These are phyloP conservation scores for Puya raimondii DNA, from an alignment of 176 grass and related monocot genomes.

Conservation along the genomic window DNA sequence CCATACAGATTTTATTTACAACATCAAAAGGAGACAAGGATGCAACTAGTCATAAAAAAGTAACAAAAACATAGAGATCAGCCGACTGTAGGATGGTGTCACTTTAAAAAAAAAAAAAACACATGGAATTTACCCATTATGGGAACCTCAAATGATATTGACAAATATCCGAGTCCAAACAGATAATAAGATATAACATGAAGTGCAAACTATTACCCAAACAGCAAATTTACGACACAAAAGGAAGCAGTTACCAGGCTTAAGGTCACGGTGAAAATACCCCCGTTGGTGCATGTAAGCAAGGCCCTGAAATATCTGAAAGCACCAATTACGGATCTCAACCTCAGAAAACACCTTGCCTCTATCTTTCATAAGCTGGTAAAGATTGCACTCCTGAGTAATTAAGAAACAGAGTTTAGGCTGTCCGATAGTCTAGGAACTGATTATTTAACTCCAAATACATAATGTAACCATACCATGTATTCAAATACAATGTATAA, in stretches of 20 bases:
- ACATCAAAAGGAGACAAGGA: too few relatives aligned
- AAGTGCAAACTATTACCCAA: neutral
- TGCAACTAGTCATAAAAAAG: too few relatives aligned
- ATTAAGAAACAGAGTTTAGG: neutral
- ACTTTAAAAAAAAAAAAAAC: too few relatives aligned
- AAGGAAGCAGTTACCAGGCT: conserved; percentile 48
- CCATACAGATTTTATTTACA: too few relatives aligned
- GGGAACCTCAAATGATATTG: too few relatives aligned
- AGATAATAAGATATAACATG: too few relatives aligned
- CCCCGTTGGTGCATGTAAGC: conserved; percentile 96
- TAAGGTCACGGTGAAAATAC: conserved; percentile 98
- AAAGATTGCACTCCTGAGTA: conserved; percentile 80
- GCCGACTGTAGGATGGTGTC: too few relatives aligned
- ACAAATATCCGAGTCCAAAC: too few relatives aligned
- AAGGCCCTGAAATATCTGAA: conserved; percentile 99
- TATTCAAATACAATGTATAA: conserved; percentile 96
- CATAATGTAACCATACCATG: conserved; percentile 44
- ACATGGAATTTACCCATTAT: too few relatives aligned
- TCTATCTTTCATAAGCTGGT: conserved; percentile 98
- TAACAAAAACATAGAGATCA: too few relatives aligned
- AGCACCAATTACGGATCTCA: conserved; percentile 91
- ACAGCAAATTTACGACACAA: neutral
- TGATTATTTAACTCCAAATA: neutral
- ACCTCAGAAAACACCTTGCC: conserved; percentile 58
- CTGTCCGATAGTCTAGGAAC: neutral